These are phyloP conservation scores for Aspergillus bridgeri DNA, from an alignment of 495 filamentous ascomycete species.

Conservation along the genomic window DNA sequence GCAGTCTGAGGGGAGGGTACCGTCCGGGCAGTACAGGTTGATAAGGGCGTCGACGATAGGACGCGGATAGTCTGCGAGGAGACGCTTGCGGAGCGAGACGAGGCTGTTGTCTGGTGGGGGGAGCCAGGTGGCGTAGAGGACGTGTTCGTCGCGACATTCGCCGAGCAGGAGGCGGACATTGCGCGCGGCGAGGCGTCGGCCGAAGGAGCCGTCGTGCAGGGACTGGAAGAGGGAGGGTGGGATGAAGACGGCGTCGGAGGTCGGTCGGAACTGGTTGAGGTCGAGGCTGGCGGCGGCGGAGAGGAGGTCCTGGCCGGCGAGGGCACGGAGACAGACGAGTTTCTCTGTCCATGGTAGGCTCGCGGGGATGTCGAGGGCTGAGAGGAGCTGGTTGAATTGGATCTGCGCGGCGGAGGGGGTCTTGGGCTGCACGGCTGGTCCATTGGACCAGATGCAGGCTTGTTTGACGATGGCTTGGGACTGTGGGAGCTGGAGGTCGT, in stretches of 20 bases:
- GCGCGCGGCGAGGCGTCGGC: conserved; percentile 33
- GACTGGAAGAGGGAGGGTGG: conserved; percentile 37
- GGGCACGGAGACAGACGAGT: conserved; percentile 41
- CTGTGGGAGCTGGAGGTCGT: conserved; percentile 48
- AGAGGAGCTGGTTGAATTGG: conserved; percentile 55
- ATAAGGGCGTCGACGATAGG: conserved; percentile 40
- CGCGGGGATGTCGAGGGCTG: conserved; percentile 42
- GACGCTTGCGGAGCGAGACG: conserved; percentile 38
- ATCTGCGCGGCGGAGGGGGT: conserved; percentile 39
- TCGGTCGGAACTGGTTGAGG: conserved; percentile 53
- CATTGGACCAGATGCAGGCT: conserved; percentile 54
- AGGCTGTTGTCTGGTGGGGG: conserved; percentile 37
- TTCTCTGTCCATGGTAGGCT: conserved; percentile 39
- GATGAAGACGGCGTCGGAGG: conserved; percentile 50
- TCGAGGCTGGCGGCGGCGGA: conserved; percentile 33
- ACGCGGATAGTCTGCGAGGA: conserved; percentile 52
- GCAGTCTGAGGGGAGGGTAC: conserved; percentile 24
- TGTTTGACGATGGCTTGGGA: conserved; percentile 40
- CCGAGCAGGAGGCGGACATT: conserved; percentile 51
- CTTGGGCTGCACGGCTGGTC: conserved; percentile 54
- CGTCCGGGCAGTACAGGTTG: conserved; percentile 40
- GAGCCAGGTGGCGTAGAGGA: conserved; percentile 46
- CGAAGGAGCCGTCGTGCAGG: conserved; percentile 50
- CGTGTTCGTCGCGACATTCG: conserved; percentile 53
- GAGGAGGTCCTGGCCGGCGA: conserved; percentile 37